Conservation (phyloP, 2,329 filamentous ascomycete species). For the Cercospora sesami region DNA sequence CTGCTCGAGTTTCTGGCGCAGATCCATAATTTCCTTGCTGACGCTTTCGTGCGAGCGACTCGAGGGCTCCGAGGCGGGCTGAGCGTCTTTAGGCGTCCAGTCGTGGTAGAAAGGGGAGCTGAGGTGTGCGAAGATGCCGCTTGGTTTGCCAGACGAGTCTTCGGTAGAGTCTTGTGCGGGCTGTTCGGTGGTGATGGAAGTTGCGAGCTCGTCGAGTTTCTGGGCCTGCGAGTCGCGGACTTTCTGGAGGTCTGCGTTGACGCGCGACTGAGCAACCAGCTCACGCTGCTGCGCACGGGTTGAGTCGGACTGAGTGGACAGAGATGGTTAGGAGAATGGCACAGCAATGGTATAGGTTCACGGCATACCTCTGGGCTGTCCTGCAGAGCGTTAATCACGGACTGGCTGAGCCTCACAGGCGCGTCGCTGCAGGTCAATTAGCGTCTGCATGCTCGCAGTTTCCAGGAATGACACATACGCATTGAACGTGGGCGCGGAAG, state of each 20-base stretch:
- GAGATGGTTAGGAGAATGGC: slow-evolving; percentile 2
- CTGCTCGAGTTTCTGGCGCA: slow-evolving; percentile 52
- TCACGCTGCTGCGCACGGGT: slow-evolving; percentile 81
- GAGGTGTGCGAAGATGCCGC: slow-evolving; percentile 37
- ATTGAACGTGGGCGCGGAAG: slow-evolving; percentile 60
- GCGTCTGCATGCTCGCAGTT: not conserved
- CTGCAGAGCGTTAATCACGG: slow-evolving; percentile 79
- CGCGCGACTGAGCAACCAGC: slow-evolving; percentile 83
- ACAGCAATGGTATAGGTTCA: not conserved
- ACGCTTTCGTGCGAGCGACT: slow-evolving; percentile 54
- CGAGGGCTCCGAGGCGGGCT: slow-evolving; percentile 45
- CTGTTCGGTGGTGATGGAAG: slow-evolving; percentile 46
- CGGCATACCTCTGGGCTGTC: slow-evolving; percentile 75
- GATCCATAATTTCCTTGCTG: slow-evolving; percentile 57
- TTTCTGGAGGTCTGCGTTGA: slow-evolving; percentile 78
- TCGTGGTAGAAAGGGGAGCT: slow-evolving; percentile 41
- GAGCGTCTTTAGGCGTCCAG: slow-evolving; percentile 41
- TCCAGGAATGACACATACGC: slow-evolving; percentile 50
- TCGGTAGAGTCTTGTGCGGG: slow-evolving; percentile 35
- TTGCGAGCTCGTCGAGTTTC: slow-evolving; percentile 67
- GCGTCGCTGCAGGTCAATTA: slow-evolving; percentile 51
- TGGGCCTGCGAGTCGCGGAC: slow-evolving; percentile 70
- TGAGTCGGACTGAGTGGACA: slow-evolving; percentile 69
- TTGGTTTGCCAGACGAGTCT: slow-evolving; percentile 22
- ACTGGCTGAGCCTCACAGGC: slow-evolving; percentile 72